Percentiles rank a stretch among this genome's conserved stretches.
These are phyloP conservation scores for Nicotiana noctiflora DNA, from an alignment of 257 asterid species.

Conservation along the genomic window DNA sequence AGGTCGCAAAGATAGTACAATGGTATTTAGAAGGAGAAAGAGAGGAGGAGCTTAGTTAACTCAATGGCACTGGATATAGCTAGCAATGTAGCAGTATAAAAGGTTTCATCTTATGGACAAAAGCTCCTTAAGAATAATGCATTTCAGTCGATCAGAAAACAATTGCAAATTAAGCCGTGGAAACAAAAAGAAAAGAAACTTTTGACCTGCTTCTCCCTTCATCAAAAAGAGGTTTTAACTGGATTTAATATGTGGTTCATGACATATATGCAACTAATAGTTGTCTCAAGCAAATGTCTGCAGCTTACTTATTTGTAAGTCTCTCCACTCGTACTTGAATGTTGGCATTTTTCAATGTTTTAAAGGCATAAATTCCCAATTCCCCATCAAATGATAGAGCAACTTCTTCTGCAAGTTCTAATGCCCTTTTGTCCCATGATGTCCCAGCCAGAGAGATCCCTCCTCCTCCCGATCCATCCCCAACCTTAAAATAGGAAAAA, in stretches of 20 bases:
- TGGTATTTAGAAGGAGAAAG: too few relatives aligned
- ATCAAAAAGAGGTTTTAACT: background rate
- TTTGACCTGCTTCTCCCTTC: background rate
- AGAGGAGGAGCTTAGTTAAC: too few relatives aligned
- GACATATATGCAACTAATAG: background rate
- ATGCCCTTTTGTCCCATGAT: constrained; percentile 63
- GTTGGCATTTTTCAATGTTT: constrained; percentile 49
- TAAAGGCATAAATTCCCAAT: constrained; percentile 80
- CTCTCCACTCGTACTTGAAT: constrained; percentile 84
- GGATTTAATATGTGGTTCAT: background rate
- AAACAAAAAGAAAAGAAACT: too few relatives aligned
- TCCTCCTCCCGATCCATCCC: constrained; percentile 94
- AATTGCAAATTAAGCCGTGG: background rate
- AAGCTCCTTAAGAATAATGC: background rate
- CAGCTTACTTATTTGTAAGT: constrained; percentile 71
- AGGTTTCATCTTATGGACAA: too few relatives aligned
- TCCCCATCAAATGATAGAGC: constrained; percentile 64
- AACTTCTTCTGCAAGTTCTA: constrained; percentile 75
- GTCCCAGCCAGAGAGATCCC: constrained; percentile 77
- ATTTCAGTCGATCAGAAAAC: background rate
- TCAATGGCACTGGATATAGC: background rate
- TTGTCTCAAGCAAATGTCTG: background rate
- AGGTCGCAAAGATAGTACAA: too few relatives aligned
- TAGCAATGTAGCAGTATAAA: too few relatives aligned
- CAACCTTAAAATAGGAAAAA: constrained; percentile 34